Conservation (phyloP, 805 yeast species). For the Starmerella ratchasimensis region DNA sequence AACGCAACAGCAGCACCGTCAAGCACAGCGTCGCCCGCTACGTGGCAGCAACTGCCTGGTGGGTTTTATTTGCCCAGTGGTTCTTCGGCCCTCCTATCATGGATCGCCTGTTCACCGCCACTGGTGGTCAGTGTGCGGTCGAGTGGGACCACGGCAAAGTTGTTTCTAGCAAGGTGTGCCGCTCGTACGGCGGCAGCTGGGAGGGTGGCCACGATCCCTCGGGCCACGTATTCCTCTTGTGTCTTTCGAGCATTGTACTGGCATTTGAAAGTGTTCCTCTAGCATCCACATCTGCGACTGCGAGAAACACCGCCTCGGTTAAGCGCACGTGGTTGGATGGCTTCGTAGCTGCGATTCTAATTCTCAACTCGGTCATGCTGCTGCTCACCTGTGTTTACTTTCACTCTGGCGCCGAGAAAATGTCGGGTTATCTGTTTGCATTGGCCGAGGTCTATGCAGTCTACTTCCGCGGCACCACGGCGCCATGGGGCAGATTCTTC, state of each 20-base stretch:
- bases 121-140: slow-evolving; percentile 67
- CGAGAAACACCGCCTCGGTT: neutral
- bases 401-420: slow-evolving; percentile 66
- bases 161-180: slow-evolving; percentile 27
- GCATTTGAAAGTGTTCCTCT: slow-evolving; percentile 47
- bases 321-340: neutral
- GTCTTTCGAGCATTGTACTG: slow-evolving; percentile 51
- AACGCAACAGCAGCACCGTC: neutral
- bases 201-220: slow-evolving; percentile 89
- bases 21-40: slow-evolving; percentile 29
- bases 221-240: slow-evolving; percentile 76
- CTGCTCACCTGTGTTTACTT: slow-evolving; percentile 71
- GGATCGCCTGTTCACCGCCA: slow-evolving; percentile 65
- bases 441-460: slow-evolving; percentile 34
- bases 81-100: slow-evolving; percentile 71
- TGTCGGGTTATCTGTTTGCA: slow-evolving; percentile 56
- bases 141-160: neutral
- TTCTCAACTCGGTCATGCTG: slow-evolving; percentile 60
- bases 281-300: neutral
- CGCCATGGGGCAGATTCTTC: slow-evolving; percentile 5
- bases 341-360: slow-evolving; percentile 44
- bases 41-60: slow-evolving; percentile 52
- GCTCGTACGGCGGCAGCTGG: slow-evolving; percentile 55
- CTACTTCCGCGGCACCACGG: slow-evolving; percentile 25
- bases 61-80: slow-evolving; percentile 83